Conservation (phyloP, 306 rosid species). For the Trichosanthes truncata region DNA sequence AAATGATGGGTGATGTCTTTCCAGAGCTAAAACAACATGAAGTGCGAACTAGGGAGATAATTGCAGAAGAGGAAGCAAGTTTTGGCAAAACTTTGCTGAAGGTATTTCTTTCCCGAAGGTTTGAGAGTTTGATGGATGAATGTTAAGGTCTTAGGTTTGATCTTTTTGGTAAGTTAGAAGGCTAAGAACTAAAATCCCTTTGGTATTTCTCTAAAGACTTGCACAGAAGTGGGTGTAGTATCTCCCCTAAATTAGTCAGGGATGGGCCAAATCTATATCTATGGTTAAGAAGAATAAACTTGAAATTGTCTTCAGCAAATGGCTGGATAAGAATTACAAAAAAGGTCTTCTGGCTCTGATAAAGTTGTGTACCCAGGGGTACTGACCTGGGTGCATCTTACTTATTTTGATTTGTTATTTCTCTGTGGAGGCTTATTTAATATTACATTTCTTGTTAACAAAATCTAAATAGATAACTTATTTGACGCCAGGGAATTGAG, state of each 20-base stretch:
- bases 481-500: constrained; percentile 70
- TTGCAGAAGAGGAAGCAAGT: constrained; percentile 90
- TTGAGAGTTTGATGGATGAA: neutral
- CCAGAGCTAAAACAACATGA: constrained; percentile 74
- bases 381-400: neutral
- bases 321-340: neutral
- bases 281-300: neutral
- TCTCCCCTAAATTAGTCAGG: neutral
- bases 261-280: neutral
- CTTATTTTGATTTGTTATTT: neutral
- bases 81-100: constrained; percentile 88
- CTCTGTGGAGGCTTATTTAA: neutral
- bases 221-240: neutral
- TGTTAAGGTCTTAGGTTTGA: neutral
- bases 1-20: constrained; percentile 68
- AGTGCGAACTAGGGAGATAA: constrained; percentile 48
- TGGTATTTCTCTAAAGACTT: neutral
- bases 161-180: neutral
- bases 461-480: constrained; percentile 7
- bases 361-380: neutral
- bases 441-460: neutral
- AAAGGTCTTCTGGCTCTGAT: neutral
- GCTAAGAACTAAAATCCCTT: neutral
- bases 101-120: constrained; percentile 29
- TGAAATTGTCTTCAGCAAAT: neutral